Base-by-base conservation (phyloP, 768 basidiomycete species). In the Collybia mongolica region DNA sequence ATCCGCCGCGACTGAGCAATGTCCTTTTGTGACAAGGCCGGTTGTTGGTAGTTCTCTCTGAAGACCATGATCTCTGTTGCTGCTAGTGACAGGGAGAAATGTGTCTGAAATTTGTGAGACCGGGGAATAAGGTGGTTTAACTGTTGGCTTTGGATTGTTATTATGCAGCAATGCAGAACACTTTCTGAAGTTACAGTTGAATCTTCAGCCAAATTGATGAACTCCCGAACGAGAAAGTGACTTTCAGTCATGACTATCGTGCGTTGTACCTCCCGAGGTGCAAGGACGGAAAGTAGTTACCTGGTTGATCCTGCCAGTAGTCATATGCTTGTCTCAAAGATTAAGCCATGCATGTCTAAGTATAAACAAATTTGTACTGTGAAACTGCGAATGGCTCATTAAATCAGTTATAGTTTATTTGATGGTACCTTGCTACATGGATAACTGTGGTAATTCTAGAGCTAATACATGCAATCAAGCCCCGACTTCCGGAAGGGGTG, bases 221-320 rank as follows among this genome's bases (percentile, higher is more conserved):
- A 63, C 57, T 60, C 59, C 61, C 57, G 50, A 60, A 54, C 43
- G 52, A 48, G 54, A 62, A 62, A 58, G 54, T 51, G 48, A 53
- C 26, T 28, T 9, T 28, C 26, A 28, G 26, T 28, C 26, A 28
- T 28, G 26, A 28, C 26, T 28, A 28, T 28, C 26, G 26, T 28
- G 26, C 26, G 26, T 28, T 28, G 26, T 28, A 9, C 26, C 26
- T 28, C 26, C 9, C 5, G 26, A 9, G 26, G 26, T 28, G 9
- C 40, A 49, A 55, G 49, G 49, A 55, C 42, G 67, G 68, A 72
- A 68, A 76, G 74, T 82, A 82, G 82, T 83, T 83, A 84, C 81
- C 84, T 84, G 83, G 83, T 85, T 85, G 83, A 85, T 85, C 81
- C 82, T 85, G 82, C 84, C 81, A 84, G 82, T 85, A 84, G 82